phyloP scores from a whole-genome alignment of 2,329 filamentous ascomycete species.

The Colletotrichum melonis region DNA sequence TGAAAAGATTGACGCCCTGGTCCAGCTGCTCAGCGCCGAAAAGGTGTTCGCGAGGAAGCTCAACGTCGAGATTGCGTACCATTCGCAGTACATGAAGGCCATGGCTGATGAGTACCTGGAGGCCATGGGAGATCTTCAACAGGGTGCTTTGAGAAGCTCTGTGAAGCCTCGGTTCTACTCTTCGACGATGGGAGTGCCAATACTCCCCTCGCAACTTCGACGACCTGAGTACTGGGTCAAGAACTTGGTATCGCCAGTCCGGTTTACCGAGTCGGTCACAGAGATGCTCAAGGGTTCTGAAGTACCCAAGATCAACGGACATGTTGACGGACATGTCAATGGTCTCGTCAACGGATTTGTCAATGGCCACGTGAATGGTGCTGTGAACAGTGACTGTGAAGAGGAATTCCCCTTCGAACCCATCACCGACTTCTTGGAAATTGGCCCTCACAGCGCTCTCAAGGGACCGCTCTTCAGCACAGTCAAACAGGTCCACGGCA shows the following conservation, averaged over 20 bases:
- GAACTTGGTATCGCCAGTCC: slow-evolving; percentile 53
- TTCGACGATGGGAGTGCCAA: slow-evolving; percentile 7
- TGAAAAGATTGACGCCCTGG: slow-evolving; percentile 43
- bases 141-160: slow-evolving; percentile 6
- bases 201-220: slow-evolving; percentile 6
- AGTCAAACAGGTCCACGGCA: slow-evolving; percentile 12
- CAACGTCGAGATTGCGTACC: slow-evolving; percentile 63
- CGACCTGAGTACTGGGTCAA: slow-evolving; percentile 57
- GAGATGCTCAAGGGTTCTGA: slow-evolving; percentile 40
- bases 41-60: slow-evolving; percentile 60
- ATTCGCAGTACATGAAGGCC: slow-evolving; percentile 63
- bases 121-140: slow-evolving; percentile 16
- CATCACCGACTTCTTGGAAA: slow-evolving; percentile 53
- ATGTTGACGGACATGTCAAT: neutral
- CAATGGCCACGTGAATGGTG: neutral
- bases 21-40: slow-evolving; percentile 43
- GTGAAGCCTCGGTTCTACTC: slow-evolving; percentile 27
- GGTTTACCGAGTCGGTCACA: slow-evolving; percentile 55
- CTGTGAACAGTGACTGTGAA: neutral
- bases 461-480: slow-evolving; percentile 55
- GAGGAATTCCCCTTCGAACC: neutral
- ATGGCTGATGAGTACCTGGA: slow-evolving; percentile 50
- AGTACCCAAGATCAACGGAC: neutral
- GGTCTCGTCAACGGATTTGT: neutral
- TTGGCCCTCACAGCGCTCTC: slow-evolving; percentile 62